phyloP scores from a whole-genome alignment of 2,329 filamentous ascomycete species.

The Mycosphaerella arachidis region DNA sequence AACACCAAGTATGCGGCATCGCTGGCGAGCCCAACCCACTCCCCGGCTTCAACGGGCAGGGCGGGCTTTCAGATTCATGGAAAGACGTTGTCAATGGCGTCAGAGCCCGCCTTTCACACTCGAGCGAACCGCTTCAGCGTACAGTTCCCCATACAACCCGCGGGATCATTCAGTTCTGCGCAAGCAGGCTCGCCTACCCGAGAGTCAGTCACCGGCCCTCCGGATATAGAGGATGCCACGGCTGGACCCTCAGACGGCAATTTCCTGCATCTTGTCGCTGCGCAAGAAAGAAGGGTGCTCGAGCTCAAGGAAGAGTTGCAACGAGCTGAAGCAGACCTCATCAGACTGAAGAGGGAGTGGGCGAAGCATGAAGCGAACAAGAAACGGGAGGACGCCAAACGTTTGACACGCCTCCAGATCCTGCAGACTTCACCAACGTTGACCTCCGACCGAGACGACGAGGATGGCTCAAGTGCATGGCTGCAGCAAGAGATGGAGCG shows the following conservation, averaged over 20 bases:
- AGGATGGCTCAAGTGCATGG: conserved; percentile 42
- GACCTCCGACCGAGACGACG: conserved; percentile 29
- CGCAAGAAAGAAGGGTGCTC: conserved; percentile 84
- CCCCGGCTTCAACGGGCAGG: conserved; percentile 12
- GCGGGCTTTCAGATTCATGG: conserved; percentile 28
- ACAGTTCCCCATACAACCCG: conserved; percentile 46
- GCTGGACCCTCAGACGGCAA: conserved; percentile 38
- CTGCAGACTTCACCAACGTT: conserved; percentile 42
- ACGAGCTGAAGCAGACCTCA: conserved; percentile 73
- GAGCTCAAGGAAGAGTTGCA: conserved; percentile 87
- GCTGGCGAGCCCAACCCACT: conserved; percentile 17
- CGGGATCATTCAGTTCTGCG: conserved; percentile 28
- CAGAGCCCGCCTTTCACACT: conserved; percentile 15
- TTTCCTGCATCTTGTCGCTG: conserved; percentile 84
- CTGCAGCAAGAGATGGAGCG: conserved; percentile 64
- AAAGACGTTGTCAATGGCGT: conserved; percentile 26
- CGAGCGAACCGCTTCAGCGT: conserved; percentile 45
- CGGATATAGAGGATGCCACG: conserved; percentile 19
- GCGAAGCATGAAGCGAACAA: conserved; percentile 69
- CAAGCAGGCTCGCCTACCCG: conserved; percentile 32
- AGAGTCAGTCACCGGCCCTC: conserved; percentile 18
- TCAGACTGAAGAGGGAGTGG: conserved; percentile 78
- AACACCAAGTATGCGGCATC: conserved; percentile 8
- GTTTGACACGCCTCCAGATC: conserved; percentile 56
- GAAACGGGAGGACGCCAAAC: conserved; percentile 64